Conservation (phyloP, 331 rosid species). For the Arachis monticola region DNA sequence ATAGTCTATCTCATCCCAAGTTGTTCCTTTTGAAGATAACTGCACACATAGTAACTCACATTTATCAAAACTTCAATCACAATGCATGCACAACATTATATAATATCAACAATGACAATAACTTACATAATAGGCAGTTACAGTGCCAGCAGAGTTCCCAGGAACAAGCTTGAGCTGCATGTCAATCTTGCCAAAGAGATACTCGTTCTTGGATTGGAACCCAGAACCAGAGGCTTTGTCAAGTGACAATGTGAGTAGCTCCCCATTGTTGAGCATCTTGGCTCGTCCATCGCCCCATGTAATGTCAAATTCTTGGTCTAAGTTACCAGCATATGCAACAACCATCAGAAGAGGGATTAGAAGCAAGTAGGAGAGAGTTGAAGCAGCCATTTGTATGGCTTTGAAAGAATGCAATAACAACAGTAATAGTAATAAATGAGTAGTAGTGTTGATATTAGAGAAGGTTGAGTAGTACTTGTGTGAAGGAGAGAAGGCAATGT, state of each 20-base stretch:
- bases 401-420: not conserved
- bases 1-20: slow-evolving; percentile 79
- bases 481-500: not conserved
- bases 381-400: slow-evolving; percentile 16
- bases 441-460: not conserved
- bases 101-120: not conserved
- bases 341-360: slow-evolving; percentile 28
- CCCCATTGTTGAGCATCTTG: slow-evolving; percentile 61
- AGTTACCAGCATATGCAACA: slow-evolving; percentile 33
- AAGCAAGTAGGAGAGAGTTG: not conserved
- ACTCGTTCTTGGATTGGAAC: slow-evolving; percentile 65
- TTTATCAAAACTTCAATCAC: not conserved
- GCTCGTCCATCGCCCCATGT: slow-evolving; percentile 76
- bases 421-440: not conserved
- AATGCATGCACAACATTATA: not conserved
- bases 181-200: slow-evolving; percentile 70
- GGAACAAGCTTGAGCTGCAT: slow-evolving; percentile 81
- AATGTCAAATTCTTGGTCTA: slow-evolving; percentile 52
- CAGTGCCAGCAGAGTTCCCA: slow-evolving; percentile 88
- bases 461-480: not conserved
- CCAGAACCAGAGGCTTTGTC: slow-evolving; percentile 83
- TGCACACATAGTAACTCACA: slow-evolving; percentile 28
- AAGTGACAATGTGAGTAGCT: slow-evolving; percentile 63
- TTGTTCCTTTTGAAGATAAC: slow-evolving; percentile 71
- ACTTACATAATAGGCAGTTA: slow-evolving; percentile 71